Evolutionary conservation across 2,329 filamentous ascomycete species (phyloP).

Genomic region (Orbilia blumenaviensis): DNA sequence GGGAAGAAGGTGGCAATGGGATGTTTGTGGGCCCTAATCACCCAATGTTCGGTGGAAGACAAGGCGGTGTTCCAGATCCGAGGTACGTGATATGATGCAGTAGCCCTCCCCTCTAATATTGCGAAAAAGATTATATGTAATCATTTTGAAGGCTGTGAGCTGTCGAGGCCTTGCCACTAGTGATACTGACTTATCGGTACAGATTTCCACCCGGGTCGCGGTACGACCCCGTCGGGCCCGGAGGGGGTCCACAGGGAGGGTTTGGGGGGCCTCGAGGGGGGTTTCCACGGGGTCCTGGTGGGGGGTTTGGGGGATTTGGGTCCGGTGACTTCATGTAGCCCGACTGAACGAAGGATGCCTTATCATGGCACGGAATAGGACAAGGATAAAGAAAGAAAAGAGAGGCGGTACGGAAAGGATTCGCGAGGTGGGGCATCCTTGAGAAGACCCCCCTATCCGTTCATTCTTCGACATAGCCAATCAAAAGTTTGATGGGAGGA

Average conservation of each 20-base stretch:
- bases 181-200: constrained; percentile 60
- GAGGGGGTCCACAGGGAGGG: constrained; percentile 66
- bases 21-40: constrained; percentile 98
- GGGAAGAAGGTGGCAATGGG: constrained; percentile 69
- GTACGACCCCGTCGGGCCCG: constrained; percentile 86
- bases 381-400: not conserved
- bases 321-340: constrained; percentile 68
- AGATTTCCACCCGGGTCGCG: constrained; percentile 86
- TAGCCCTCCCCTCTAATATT: not conserved
- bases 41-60: constrained; percentile 75
- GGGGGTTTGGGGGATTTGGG: constrained; percentile 55
- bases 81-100: constrained; percentile 10
- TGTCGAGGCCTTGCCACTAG: constrained; percentile 40
- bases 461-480: constrained; percentile 27
- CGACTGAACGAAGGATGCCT: constrained; percentile 27
- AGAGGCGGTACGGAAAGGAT: constrained; percentile 19
- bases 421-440: constrained; percentile 16
- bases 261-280: constrained; percentile 57
- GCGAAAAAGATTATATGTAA: not conserved
- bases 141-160: constrained; percentile 10
- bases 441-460: not conserved
- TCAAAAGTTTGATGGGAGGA: not conserved
- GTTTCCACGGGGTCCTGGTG: constrained; percentile 62
- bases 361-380: constrained; percentile 32
- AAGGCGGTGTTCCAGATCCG: constrained; percentile 59